Evolutionary conservation across 768 basidiomycete species (phyloP), one percentile per base, ranked within the genome.

Genomic region (Kwoniella pini): DNA sequence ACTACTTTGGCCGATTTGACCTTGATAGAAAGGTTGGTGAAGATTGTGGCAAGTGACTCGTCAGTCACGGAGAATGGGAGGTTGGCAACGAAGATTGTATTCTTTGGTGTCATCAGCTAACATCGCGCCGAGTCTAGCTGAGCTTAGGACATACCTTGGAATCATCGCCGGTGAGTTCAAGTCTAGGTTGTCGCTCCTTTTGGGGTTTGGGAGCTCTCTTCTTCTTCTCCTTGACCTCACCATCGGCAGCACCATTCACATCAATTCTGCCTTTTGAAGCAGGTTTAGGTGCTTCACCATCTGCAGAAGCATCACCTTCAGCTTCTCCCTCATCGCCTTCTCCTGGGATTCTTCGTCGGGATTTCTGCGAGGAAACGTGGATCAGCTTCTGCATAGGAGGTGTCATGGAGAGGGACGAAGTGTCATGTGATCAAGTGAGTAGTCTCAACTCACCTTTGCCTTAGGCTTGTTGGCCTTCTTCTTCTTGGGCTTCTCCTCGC

Each of bases 41-140:
- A 98, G 70, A 96, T 82, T 44, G 85, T 81, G 26, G 84, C 76
- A 67, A 99, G 87, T 54, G 84, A 87, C 28, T 82, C 88, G 75
- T 98, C 94, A 60, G 91, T 90, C 65, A 97, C 85, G 78, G 81
- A 87, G 85, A 97, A 98, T 44, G 92, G 91, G 62, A 98, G 91
- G 82, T 98, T 98, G 81, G 94, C 95, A 70, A 97, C 93, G 72
- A 97, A 97, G 68, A 97, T 83, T 81, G 90, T 67, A 60, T 66
- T 76, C 74, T 77, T 38, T 10, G 15, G 33, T 5, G 13, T 30
- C 33, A n/a, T 39, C 12, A 24, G 43, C 24, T 28, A 13, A 17
- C 12, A 10, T 31, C 27, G 17, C 13, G 21, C 3, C 19, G 45
- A 50, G n/a, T 50, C 28, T 10, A 12, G 26, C n/a, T 38, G 17